phyloP scores from a whole-genome alignment of 768 basidiomycete species.

The Coprinellus micaceus region DNA sequence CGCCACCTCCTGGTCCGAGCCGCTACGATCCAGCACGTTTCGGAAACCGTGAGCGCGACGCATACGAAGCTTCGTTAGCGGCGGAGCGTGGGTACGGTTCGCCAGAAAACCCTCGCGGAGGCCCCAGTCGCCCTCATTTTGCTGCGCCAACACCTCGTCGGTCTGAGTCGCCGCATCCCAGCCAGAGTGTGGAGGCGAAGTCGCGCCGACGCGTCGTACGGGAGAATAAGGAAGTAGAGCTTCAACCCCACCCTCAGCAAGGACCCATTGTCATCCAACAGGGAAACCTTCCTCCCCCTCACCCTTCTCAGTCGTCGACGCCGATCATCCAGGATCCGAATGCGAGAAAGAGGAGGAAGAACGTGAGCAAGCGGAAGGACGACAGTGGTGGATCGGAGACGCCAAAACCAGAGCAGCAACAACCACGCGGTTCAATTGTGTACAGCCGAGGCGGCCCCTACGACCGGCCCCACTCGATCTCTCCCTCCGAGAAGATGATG shows the following conservation, averaged over 20 bases:
- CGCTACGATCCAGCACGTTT: conserved; percentile 67
- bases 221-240: conserved; percentile 21
- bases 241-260: conserved; percentile 10
- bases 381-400: conserved; percentile 43
- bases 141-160: conserved; percentile 35
- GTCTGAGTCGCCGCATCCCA: conserved; percentile 58
- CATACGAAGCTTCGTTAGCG: conserved; percentile 44
- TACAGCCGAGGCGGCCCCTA: conserved; percentile 17
- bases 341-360: conserved; percentile 16
- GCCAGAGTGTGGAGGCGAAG: conserved; percentile 40
- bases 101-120: conserved; percentile 30
- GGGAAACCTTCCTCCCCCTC: conserved; percentile 9
- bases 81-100: conserved; percentile 32
- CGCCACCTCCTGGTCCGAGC: conserved; percentile 35
- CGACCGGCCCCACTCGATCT: conserved; percentile 28
- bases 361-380: conserved; percentile 34
- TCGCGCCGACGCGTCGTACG: conserved; percentile 36
- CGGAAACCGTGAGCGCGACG: conserved; percentile 44
- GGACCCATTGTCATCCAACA: conserved; percentile 7
- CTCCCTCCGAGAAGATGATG: conserved; percentile 20
- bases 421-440: conserved; percentile 11
- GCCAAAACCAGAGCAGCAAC: conserved; percentile 29
- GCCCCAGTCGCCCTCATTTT: conserved; percentile 23
- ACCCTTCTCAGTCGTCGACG: conserved; percentile 5
- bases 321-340: conserved; percentile 7